phyloP scores from a whole-genome alignment of 2,329 filamentous ascomycete species.

The Xylaria sp. region DNA sequence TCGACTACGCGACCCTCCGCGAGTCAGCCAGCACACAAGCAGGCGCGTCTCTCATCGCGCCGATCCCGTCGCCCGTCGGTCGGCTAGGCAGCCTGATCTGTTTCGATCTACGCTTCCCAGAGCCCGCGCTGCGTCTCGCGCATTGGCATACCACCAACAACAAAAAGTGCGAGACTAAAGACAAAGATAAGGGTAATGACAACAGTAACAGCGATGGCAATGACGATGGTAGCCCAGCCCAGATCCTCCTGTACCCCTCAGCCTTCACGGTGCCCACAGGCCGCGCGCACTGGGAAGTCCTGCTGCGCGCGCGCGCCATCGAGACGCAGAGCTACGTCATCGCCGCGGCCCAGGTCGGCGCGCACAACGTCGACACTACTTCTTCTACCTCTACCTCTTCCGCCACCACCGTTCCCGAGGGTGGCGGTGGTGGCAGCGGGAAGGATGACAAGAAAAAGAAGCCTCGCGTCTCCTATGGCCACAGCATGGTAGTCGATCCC shows the following conservation, averaged over 20 bases:
- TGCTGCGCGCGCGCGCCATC: conserved; percentile 84
- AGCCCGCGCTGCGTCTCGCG: conserved; percentile 75
- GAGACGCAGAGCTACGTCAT: conserved; percentile 90
- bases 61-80: conserved; percentile 79
- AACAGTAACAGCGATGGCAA: too few species aligned
- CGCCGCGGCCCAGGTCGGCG: conserved; percentile 83
- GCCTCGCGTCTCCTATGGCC: conserved; percentile 81
- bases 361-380: conserved; percentile 61
- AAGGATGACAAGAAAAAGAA: conserved; percentile 49
- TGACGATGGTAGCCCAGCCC: conserved; percentile 58
- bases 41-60: conserved; percentile 71
- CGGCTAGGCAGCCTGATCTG: conserved; percentile 85
- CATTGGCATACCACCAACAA: conserved; percentile 46
- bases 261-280: conserved; percentile 92
- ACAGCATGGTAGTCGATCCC: conserved; percentile 85
- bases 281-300: conserved; percentile 82
- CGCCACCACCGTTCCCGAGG: neutral
- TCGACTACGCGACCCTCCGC: conserved; percentile 71
- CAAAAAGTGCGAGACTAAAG: too few species aligned
- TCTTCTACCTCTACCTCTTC: neutral
- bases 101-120: conserved; percentile 89
- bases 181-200: conserved; percentile 3
- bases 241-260: conserved; percentile 86
- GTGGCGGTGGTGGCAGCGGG: conserved; percentile 12
- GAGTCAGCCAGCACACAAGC: conserved; percentile 72